Base-by-base conservation (phyloP, 805 yeast genomes). In the Yarrowia sp. region DNA sequence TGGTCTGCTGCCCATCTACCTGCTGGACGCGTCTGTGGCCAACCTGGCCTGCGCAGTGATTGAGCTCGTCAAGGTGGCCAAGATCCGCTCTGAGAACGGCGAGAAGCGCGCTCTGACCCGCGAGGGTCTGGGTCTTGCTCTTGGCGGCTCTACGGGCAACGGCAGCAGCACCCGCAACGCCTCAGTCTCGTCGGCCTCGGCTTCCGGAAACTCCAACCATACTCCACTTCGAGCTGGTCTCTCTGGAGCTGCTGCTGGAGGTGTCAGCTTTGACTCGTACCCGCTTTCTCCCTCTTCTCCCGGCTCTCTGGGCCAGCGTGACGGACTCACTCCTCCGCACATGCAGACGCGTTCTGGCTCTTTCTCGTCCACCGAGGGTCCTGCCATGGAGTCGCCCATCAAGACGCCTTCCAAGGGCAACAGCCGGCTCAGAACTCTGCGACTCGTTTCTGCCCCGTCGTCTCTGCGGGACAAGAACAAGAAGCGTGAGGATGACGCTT, bases 1-100 rank as follows among this genome's bases (percentile, higher is more conserved):
- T 4, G 78, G 80, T n/a, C 69, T 88, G 2, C 73, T 90, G 62
- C 97, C 97, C 0, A 80, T 79, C 60, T 74, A 87, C 19, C 80
- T 90, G 2, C 80, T 91, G 18, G 87, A 90, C 72, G 81, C 90
- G 21, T 86, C 97, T 0, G 75, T 89, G 9, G 81, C 88, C 44
- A 97, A 91, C 68, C 75, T 91, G 33, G 79, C 86, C 7, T 86
- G 85, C 69, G 76, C 84, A 1, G 78, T 78, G 2, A 80, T 81
- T 25, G 88, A 69, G 29, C 65, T 74, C 9, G 69, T 67, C 33
- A 70, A 70, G 62, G 67, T 71, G 6, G 74, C 72, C 14, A 67
- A 66, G 51, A 67, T 71, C 42, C 61, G 61, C n/a, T 55, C 61
- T 29, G 61, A 36, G 4, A 38, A 38, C 22, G 61, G 61, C 9